phyloP scores from a whole-genome alignment of 768 basidiomycete genomes.

The Chlorophyllum brunneum region DNA sequence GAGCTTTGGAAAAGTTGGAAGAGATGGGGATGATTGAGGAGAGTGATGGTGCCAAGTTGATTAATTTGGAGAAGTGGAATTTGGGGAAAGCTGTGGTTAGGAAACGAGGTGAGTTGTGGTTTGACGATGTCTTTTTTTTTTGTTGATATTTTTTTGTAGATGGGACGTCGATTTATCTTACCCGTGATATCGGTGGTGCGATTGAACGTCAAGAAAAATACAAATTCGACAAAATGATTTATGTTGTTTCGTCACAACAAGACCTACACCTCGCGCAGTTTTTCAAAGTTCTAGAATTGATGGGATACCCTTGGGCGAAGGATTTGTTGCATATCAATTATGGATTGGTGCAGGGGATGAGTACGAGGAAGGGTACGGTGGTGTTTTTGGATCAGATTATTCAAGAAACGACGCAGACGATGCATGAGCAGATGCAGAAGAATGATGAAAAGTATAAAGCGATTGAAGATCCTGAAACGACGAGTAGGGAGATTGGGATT shows the following conservation, averaged over 20 bases:
- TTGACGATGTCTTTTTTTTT: not conserved
- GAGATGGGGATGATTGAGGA: conserved; percentile 75
- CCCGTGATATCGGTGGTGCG: conserved; percentile 93
- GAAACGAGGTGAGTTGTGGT: conserved; percentile 67
- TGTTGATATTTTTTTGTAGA: conserved; percentile 41
- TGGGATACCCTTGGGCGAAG: conserved; percentile 87
- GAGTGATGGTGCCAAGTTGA: conserved; percentile 75
- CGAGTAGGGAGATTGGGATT: conserved; percentile 83
- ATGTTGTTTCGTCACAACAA: conserved; percentile 88
- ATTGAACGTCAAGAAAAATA: conserved; percentile 90
- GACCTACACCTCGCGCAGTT: conserved; percentile 87
- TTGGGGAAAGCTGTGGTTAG: conserved; percentile 86
- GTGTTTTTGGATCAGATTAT: conserved; percentile 94
- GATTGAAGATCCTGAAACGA: conserved; percentile 81
- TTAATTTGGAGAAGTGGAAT: conserved; percentile 88
- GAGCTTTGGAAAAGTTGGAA: conserved; percentile 61
- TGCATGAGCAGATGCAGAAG: conserved; percentile 89
- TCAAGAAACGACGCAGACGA: conserved; percentile 79
- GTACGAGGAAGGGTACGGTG: conserved; percentile 84
- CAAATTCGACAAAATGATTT: conserved; percentile 78
- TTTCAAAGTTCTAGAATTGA: conserved; percentile 89
- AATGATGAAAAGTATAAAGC: conserved; percentile 78
- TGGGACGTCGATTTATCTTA: conserved; percentile 91
- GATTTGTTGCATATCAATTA: conserved; percentile 86
- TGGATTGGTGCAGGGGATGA: conserved; percentile 90